These are phyloP conservation scores for Verticillium nonalfalfae DNA, from an alignment of 2,329 filamentous ascomycete species.

Conservation along the genomic window DNA sequence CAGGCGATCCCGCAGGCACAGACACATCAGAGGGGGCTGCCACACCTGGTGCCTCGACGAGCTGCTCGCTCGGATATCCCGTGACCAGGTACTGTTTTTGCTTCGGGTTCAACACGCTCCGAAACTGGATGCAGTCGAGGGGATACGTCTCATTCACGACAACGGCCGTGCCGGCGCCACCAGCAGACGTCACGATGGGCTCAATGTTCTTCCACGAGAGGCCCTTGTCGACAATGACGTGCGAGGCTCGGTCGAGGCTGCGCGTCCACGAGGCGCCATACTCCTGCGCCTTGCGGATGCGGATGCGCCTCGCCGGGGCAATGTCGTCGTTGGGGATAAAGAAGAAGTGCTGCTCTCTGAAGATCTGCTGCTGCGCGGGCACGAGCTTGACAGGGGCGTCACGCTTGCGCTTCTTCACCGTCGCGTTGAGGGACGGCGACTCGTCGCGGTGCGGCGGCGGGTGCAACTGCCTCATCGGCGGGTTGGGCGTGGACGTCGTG, in stretches of 20 bases:
- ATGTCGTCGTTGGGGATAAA: slow-evolving; percentile 80
- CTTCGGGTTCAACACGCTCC: slow-evolving; percentile 49
- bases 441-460: slow-evolving; percentile 4
- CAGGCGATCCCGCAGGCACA: neutral
- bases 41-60: neutral
- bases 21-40: neutral
- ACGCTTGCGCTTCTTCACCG: slow-evolving; percentile 39
- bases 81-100: slow-evolving; percentile 53
- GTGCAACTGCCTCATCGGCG: slow-evolving; percentile 11
- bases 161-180: slow-evolving; percentile 21
- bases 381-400: slow-evolving; percentile 32
- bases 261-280: slow-evolving; percentile 69
- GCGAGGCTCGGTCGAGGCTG: slow-evolving; percentile 56
- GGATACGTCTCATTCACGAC: slow-evolving; percentile 66
- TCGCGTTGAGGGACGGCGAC: slow-evolving; percentile 5
- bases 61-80: slow-evolving; percentile 27
- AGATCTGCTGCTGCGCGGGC: slow-evolving; percentile 49
- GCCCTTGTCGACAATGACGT: slow-evolving; percentile 71
- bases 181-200: slow-evolving; percentile 39
- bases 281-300: slow-evolving; percentile 69
- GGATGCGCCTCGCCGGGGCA: slow-evolving; percentile 56
- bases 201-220: slow-evolving; percentile 59
- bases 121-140: slow-evolving; percentile 59
- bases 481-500: slow-evolving; percentile 23
- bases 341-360: slow-evolving; percentile 57